A percentile compares a stretch with the other conserved stretches of the same genome.
These are phyloP conservation scores for Zalaria obscura DNA, from an alignment of 2,329 filamentous ascomycete species.

Conservation along the genomic window DNA sequence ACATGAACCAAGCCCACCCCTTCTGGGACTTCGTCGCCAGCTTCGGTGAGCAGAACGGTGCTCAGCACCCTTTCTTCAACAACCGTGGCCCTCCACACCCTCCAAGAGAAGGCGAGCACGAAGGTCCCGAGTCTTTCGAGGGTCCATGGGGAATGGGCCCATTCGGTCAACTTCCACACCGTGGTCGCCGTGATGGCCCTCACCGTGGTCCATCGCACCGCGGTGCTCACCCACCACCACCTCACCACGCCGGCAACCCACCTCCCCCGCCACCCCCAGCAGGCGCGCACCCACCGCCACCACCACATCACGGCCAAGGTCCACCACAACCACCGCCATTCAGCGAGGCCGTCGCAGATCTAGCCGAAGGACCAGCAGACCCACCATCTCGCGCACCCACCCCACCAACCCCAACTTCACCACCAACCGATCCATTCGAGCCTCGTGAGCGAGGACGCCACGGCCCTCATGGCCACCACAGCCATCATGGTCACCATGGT, in stretches of 20 bases:
- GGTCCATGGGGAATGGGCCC: conserved; percentile 17
- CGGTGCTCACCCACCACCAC: conserved; percentile 1
- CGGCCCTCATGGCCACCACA: conserved; percentile 1
- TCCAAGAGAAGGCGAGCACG: conserved; percentile 9
- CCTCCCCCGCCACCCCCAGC: conserved; percentile 9
- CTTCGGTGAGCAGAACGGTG: conserved; percentile 30
- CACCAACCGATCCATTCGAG: conserved; percentile 4
- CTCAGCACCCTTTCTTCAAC: conserved; percentile 29
- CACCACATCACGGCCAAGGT: not conserved
- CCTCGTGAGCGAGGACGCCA: conserved; percentile 7
- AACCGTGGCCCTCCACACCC: conserved; percentile 5
- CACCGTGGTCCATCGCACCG: not conserved
- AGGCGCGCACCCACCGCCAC: not conserved
- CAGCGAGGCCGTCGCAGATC: not conserved
- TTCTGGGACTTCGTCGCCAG: conserved; percentile 42
- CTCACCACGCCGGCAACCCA: conserved; percentile 3
- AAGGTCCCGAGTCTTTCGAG: conserved; percentile 1
- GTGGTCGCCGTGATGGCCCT: conserved; percentile 2
- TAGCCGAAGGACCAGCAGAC: conserved; percentile 2
- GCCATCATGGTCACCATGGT: conserved; percentile 1
- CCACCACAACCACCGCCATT: conserved; percentile 10
- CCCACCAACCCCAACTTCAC: conserved; percentile 10
- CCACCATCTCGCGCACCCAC: conserved; percentile 3
- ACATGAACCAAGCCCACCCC: conserved; percentile 28
- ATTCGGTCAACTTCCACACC: conserved; percentile 15